Conservation (phyloP, 1,284 basidiomycete species). For the Ganoderma sp. region DNA sequence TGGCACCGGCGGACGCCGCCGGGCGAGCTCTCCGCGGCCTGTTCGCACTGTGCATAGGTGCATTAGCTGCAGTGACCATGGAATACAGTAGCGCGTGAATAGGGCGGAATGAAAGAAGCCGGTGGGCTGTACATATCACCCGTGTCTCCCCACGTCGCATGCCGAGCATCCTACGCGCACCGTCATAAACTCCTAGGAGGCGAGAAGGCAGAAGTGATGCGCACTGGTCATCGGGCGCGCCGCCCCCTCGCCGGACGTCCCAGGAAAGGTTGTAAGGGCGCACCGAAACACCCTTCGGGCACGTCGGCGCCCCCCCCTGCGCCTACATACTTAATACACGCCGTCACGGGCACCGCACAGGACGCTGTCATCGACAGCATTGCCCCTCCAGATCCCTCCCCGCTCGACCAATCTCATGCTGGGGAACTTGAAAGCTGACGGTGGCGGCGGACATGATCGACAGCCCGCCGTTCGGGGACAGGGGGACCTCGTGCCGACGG, state of each 20-base stretch:
- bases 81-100: background rate
- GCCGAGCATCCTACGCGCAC: background rate
- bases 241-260: background rate
- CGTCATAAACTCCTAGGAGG: background rate
- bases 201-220: background rate
- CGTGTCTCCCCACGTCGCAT: background rate
- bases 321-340: background rate
- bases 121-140: background rate
- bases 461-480: background rate
- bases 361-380: background rate
- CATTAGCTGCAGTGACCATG: background rate
- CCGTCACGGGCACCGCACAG: background rate
- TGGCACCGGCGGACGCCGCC: background rate
- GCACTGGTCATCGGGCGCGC: background rate
- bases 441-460: conserved; percentile 1
- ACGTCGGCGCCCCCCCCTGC: background rate
- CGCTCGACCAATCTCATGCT: background rate
- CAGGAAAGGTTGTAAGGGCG: background rate
- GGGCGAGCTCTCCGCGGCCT: background rate
- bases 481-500: background rate
- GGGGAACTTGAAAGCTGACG: background rate
- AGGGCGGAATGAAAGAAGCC: conserved; percentile 2
- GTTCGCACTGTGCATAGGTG: background rate
- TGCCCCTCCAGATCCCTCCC: background rate
- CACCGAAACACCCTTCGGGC: background rate